Evolutionary conservation across 805 yeast species (phyloP).

Genomic region (Saccharomycopsis javanensis): DNA sequence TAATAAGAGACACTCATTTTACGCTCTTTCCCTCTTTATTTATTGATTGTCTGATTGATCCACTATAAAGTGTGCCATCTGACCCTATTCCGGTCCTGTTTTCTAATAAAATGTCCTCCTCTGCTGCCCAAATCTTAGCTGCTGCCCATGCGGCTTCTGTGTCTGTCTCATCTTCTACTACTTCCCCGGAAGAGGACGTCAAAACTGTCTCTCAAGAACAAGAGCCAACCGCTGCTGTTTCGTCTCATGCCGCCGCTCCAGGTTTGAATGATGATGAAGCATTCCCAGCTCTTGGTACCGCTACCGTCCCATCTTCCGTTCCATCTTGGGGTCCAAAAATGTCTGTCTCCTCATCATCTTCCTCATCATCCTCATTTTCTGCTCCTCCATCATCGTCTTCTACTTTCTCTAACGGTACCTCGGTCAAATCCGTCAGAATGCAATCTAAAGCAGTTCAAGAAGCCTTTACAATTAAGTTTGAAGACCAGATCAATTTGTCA

Average conservation of each 20-base stretch:
- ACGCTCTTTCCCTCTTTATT: not conserved
- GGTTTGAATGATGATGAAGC: slow-evolving; percentile 37
- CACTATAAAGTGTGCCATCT: not conserved
- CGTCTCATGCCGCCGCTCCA: slow-evolving; percentile 23
- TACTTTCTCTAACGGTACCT: slow-evolving; percentile 18
- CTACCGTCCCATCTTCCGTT: slow-evolving; percentile 23
- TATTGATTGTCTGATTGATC: not conserved
- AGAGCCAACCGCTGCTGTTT: not conserved
- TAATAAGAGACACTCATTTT: too few relatives aligned
- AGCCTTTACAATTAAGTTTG: slow-evolving; percentile 64
- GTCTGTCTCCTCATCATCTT: slow-evolving; percentile 29
- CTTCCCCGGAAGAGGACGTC: slow-evolving; percentile 12
- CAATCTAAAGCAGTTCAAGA: slow-evolving; percentile 61
- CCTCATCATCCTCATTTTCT: slow-evolving; percentile 20
- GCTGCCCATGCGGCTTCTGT: slow-evolving; percentile 26
- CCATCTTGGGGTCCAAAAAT: slow-evolving; percentile 25
- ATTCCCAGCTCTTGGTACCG: slow-evolving; percentile 46
- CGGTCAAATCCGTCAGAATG: slow-evolving; percentile 34
- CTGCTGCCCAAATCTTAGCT: slow-evolving; percentile 32
- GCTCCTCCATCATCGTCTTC: slow-evolving; percentile 17
- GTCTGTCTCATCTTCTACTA: slow-evolving; percentile 14
- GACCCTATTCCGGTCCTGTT: not conserved
- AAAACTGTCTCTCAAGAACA: slow-evolving; percentile 25
- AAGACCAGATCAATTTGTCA: slow-evolving; percentile 52
- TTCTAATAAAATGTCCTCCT: slow-evolving; percentile 21